Percentiles rank a stretch among this genome's conserved stretches.
Conservation (phyloP, 2,329 filamentous ascomycete genomes). For the Apiospora hydei region DNA sequence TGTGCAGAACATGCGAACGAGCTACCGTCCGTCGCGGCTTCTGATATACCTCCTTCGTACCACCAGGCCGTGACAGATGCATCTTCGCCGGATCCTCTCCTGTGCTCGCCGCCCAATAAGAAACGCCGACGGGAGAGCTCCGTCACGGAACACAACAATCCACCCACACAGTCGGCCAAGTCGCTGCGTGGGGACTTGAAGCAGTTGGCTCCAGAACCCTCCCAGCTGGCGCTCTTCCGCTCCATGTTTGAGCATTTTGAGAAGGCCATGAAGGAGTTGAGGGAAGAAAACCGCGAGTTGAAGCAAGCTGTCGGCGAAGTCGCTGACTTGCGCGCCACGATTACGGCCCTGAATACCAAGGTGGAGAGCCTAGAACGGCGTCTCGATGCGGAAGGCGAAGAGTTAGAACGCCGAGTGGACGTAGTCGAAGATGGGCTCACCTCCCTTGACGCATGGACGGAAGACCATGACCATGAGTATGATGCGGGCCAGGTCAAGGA, state of each 20-base stretch:
- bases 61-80: slow-evolving; percentile 21
- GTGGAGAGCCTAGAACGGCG: slow-evolving; percentile 20
- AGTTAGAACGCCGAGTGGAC: slow-evolving; percentile 22
- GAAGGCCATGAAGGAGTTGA: slow-evolving; percentile 9
- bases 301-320: slow-evolving; percentile 5
- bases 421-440: slow-evolving; percentile 15
- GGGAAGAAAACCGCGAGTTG: slow-evolving; percentile 13
- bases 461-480: slow-evolving; percentile 21
- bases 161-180: background rate
- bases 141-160: background rate
- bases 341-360: background rate
- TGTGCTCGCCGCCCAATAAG: slow-evolving; percentile 21
- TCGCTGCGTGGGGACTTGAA: background rate
- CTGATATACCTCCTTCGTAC: slow-evolving; percentile 20
- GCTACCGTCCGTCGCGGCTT: background rate
- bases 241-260: slow-evolving; percentile 24
- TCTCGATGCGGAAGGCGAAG: slow-evolving; percentile 15
- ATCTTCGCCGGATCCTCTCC: slow-evolving; percentile 14
- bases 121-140: slow-evolving; percentile 15
- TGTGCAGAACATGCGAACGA: background rate
- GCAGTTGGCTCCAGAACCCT: background rate
- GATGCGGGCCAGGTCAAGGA: slow-evolving; percentile 22
- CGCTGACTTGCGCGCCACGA: slow-evolving; percentile 1
- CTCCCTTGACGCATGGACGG: slow-evolving; percentile 23
- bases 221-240: background rate